Evolutionary conservation across 352 stramenopile species (phyloP), one percentile per base, ranked within the genome.

Genomic region (Globisporangium nagaii): DNA sequence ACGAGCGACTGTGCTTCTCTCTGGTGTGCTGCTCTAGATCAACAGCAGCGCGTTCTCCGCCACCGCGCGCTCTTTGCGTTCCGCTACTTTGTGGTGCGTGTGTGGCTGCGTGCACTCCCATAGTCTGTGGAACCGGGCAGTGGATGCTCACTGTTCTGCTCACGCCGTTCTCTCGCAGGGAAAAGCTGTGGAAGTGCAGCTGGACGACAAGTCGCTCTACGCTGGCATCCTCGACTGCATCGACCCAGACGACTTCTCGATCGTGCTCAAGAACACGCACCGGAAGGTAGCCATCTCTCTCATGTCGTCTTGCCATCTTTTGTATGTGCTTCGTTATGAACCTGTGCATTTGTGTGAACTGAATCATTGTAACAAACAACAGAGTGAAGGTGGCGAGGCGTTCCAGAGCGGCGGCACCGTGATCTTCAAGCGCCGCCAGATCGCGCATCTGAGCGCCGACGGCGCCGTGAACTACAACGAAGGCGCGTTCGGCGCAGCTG

Each of bases 41-140:
- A 66, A 22, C 72, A 91, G 35, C 65, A 88, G 59, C 70, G 84
- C 22, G 58, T 89, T 25, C 58, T 93, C 24, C 80, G 84, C 46
- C 84, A 93, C 62, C 84, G 84, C 40, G 69, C 79, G 24, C 63
- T 93, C 32, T 93, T 90, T 58, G 81, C 77, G 17, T 93, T 90
- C 68, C 79, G 81, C 32, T 91, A 84, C 58, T 66, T 90, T 32
- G 81, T 93, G 47, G 66, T 73, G 22, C 20, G 66, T 56, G 9
- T 0, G 8, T 22, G 12, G n/a, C n/a, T n/a, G n/a, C n/a, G n/a
- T n/a, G n/a, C n/a, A n/a, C n/a, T n/a, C n/a, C n/a, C n/a, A n/a
- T n/a, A n/a, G n/a, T n/a, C n/a, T n/a, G n/a, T n/a, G n/a, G n/a
- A n/a, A n/a, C n/a, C n/a, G n/a, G n/a, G n/a, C n/a, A n/a, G n/a